Conservation (phyloP, 495 filamentous ascomycete genomes). For the Podospora pseudoanserina region DNA sequence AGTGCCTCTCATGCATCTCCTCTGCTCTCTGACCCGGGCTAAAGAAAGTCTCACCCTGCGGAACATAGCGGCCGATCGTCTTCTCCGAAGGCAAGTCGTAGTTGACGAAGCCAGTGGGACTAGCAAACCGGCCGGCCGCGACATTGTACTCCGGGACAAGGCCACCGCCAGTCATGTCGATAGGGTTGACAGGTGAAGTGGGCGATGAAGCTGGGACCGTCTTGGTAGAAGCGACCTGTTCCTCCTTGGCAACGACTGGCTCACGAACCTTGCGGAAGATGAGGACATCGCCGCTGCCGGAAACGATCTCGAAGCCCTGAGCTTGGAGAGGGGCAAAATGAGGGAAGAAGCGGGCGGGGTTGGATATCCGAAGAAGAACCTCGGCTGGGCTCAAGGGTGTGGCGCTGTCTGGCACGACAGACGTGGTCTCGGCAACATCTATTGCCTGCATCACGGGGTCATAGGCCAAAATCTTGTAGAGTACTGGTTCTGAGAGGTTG, state of each 20-base stretch:
- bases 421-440: slow-evolving; percentile 59
- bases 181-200: slow-evolving; percentile 44
- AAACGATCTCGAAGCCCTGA: slow-evolving; percentile 71
- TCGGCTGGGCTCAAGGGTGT: slow-evolving; percentile 54
- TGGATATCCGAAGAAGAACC: slow-evolving; percentile 61
- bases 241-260: slow-evolving; percentile 12
- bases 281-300: slow-evolving; percentile 64
- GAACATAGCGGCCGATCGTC: slow-evolving; percentile 19
- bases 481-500: slow-evolving; percentile 32
- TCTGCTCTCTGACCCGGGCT: background rate
- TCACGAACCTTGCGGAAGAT: slow-evolving; percentile 63
- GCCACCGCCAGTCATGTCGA: slow-evolving; percentile 50
- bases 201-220: background rate
- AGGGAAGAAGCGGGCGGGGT: slow-evolving; percentile 68
- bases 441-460: slow-evolving; percentile 61
- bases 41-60: background rate
- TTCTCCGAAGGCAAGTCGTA: slow-evolving; percentile 41
- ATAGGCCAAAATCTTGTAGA: slow-evolving; percentile 72
- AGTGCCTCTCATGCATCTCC: background rate
- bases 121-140: slow-evolving; percentile 50
- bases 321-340: slow-evolving; percentile 60
- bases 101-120: slow-evolving; percentile 56
- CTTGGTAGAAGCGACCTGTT: background rate
- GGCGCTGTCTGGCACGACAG: slow-evolving; percentile 47
- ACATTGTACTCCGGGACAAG: slow-evolving; percentile 29